Percentiles rank a stretch among this genome's conserved stretches.
phyloP scores from a whole-genome alignment of 441 rosid genomes.

The Gossypium davidsonii region DNA sequence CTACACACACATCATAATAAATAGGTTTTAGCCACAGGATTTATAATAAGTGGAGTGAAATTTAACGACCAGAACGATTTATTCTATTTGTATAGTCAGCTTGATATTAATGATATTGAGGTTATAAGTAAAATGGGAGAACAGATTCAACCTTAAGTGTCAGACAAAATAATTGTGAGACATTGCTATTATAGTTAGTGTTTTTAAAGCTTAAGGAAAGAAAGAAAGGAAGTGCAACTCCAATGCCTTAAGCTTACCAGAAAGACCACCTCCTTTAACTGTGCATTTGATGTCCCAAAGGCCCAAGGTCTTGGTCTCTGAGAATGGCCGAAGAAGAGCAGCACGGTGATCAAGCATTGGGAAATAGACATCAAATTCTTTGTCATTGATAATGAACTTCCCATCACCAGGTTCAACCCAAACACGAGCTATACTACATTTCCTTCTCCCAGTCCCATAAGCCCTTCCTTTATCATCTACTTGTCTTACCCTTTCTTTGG shows the following conservation, averaged over 20 bases:
- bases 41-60: not conserved
- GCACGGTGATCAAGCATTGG: slow-evolving; percentile 95
- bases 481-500: slow-evolving; percentile 73
- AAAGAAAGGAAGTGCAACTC: not conserved
- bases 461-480: slow-evolving; percentile 88
- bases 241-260: slow-evolving; percentile 42
- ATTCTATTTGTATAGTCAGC: not conserved
- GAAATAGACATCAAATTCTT: slow-evolving; percentile 75
- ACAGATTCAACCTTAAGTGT: not conserved
- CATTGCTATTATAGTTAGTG: not conserved
- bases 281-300: slow-evolving; percentile 81
- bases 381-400: slow-evolving; percentile 62
- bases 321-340: slow-evolving; percentile 77
- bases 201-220: no score
- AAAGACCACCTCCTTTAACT: slow-evolving; percentile 85
- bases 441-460: slow-evolving; percentile 93
- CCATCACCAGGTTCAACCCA: slow-evolving; percentile 88
- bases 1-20: not conserved
- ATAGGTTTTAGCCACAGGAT: not conserved
- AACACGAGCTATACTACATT: slow-evolving; percentile 84
- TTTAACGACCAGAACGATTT: not conserved
- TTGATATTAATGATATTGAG: not conserved
- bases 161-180: not conserved
- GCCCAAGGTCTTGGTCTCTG: slow-evolving; percentile 93
- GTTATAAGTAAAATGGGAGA: not conserved